phyloP scores from a whole-genome alignment of 2,329 filamentous ascomycete species.

The Amphichorda felina region DNA sequence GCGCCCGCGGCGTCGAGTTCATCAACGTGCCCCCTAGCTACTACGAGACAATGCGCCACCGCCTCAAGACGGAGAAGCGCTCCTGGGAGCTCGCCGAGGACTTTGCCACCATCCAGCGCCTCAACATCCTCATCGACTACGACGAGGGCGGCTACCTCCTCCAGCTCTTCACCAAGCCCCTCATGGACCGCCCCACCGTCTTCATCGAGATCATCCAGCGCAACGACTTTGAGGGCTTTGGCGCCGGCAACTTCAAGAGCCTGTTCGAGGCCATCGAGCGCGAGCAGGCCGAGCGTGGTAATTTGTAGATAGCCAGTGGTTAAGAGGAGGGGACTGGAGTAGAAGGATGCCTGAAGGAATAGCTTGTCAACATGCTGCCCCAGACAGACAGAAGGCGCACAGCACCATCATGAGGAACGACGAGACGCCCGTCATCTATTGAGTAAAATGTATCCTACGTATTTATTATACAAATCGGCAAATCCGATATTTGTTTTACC shows the following conservation, averaged over 20 bases:
- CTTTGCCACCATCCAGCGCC: constrained; percentile 59
- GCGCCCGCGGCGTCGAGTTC: constrained; percentile 83
- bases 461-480: too few relatives aligned
- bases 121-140: constrained; percentile 91
- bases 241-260: constrained; percentile 91
- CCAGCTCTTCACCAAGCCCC: constrained; percentile 69
- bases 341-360: too few relatives aligned
- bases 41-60: constrained; percentile 63
- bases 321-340: not conserved
- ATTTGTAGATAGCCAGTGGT: constrained; percentile 33
- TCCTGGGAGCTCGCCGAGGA: constrained; percentile 63
- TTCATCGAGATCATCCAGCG: constrained; percentile 96
- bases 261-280: constrained; percentile 92
- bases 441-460: too few relatives aligned
- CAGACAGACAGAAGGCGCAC: too few relatives aligned
- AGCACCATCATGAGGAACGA: too few relatives aligned
- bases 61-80: constrained; percentile 53
- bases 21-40: constrained; percentile 83
- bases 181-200: constrained; percentile 90
- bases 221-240: constrained; percentile 82
- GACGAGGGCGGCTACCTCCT: constrained; percentile 82
- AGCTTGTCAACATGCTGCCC: too few relatives aligned
- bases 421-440: too few relatives aligned
- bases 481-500: too few relatives aligned
- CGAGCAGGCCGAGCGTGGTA: constrained; percentile 78